Evolutionary conservation across 371 early-diverging fungal genomes (phyloP).

Genomic region (Mucor ambiguus): DNA sequence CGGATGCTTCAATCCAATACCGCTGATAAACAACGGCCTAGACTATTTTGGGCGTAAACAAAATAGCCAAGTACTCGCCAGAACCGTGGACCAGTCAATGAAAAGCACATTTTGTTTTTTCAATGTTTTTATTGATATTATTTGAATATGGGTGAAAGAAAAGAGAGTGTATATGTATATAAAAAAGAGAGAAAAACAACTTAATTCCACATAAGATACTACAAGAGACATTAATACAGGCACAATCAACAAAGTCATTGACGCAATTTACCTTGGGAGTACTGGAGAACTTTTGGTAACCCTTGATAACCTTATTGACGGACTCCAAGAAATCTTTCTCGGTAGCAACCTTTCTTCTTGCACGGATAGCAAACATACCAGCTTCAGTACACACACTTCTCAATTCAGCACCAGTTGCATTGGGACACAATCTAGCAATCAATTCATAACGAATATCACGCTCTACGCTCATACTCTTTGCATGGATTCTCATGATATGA

Average conservation of each 20-base stretch:
- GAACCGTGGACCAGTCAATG: background rate
- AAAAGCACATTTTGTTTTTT: background rate
- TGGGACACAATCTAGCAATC: constrained; percentile 95
- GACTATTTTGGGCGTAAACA: background rate
- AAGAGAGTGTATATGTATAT: constrained; percentile 6
- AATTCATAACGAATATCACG: constrained; percentile 97
- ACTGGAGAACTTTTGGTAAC: constrained; percentile 96
- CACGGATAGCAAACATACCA: constrained; percentile 99
- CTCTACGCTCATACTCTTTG: constrained; percentile 99
- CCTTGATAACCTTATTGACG: constrained; percentile 99
- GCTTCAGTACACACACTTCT: constrained; percentile 99
- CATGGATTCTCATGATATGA: constrained; percentile 99
- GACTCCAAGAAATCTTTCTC: constrained; percentile 99
- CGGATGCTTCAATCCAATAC: too few relatives aligned
- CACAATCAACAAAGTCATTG: too few relatives aligned
- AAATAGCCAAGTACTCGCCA: background rate
- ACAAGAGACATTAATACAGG: constrained; percentile 1
- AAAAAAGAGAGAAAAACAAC: constrained; percentile 9
- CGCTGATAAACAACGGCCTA: background rate
- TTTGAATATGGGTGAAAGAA: constrained; percentile 7
- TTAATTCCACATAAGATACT: constrained; percentile 64
- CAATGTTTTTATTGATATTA: constrained; percentile 9
- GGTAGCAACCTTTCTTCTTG: constrained; percentile 98
- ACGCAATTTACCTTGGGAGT: constrained; percentile 75
- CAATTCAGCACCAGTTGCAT: constrained; percentile 98